phyloP scores from a whole-genome alignment of 2,329 filamentous ascomycete genomes.

The Colletotrichum phormii region DNA sequence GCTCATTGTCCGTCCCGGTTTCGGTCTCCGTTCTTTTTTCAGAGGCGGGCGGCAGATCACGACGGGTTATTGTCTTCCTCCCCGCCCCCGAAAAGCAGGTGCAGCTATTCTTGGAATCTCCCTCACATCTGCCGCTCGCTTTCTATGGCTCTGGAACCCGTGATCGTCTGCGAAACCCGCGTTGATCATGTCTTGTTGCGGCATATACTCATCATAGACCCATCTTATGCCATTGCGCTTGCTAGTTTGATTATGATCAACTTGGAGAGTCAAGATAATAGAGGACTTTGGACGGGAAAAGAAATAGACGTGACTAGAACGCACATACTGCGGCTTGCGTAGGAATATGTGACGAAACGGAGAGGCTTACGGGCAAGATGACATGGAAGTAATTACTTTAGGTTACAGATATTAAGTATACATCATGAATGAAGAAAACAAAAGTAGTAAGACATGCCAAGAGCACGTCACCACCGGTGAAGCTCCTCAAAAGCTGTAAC shows the following conservation, averaged over 20 bases:
- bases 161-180: not conserved
- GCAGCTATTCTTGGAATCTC: conserved; percentile 11
- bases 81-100: not conserved
- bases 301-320: not conserved
- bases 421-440: not conserved
- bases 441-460: not conserved
- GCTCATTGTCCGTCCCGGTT: not conserved
- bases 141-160: not conserved
- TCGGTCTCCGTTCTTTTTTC: not conserved
- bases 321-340: not conserved
- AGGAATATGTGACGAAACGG: not conserved
- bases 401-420: not conserved
- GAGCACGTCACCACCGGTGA: not conserved
- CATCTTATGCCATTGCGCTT: too few relatives aligned
- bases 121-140: not conserved
- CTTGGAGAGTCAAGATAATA: too few relatives aligned
- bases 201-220: not conserved
- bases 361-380: too few relatives aligned
- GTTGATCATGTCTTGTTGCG: conserved; percentile 17
- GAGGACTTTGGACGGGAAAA: not conserved
- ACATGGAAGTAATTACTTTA: too few relatives aligned
- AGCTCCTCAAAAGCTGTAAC: conserved; percentile 28
- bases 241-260: too few relatives aligned
- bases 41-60: not conserved
- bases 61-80: not conserved